Percentiles rank a stretch among this genome's conserved stretches.
These are phyloP conservation scores for Solanum chacoense DNA, from an alignment of 305 asterid genomes.

Conservation along the genomic window DNA sequence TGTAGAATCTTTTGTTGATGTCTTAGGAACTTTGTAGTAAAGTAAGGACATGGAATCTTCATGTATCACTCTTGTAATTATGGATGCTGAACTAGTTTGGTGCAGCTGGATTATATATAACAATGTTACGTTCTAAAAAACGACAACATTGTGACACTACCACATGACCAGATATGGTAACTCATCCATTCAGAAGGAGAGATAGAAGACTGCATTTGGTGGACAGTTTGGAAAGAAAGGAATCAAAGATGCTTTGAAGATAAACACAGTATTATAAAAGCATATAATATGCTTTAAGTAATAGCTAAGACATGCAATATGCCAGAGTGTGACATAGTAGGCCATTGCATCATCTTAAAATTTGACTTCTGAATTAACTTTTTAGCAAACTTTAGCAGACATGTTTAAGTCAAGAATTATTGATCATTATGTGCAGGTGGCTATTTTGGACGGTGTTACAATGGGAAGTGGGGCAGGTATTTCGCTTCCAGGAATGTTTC, in stretches of 20 bases:
- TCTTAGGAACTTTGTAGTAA: not conserved
- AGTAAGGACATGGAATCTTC: not conserved
- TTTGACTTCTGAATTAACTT: slow-evolving; percentile 2
- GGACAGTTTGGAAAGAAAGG: not conserved
- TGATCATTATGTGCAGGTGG: slow-evolving; percentile 53
- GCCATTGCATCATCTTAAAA: not conserved
- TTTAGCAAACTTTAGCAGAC: not conserved
- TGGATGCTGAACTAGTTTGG: not conserved
- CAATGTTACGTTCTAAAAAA: not conserved
- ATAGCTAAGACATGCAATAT: not conserved
- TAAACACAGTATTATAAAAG: not conserved
- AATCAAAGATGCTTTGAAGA: not conserved
- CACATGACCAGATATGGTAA: not conserved
- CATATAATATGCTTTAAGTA: not conserved
- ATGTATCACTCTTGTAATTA: not conserved
- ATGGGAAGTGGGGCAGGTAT: slow-evolving; percentile 98
- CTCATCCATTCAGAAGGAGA: not conserved
- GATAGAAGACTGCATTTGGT: not conserved
- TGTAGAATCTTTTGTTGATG: not conserved
- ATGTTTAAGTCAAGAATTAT: not conserved
- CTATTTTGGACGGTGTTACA: slow-evolving; percentile 83
- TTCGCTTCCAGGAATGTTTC: slow-evolving; percentile 95
- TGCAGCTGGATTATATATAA: not conserved
- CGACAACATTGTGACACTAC: not conserved
- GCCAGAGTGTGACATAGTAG: not conserved